Conservation (phyloP, 106 monocot genomes). For the Hemerocallis citrina region DNA sequence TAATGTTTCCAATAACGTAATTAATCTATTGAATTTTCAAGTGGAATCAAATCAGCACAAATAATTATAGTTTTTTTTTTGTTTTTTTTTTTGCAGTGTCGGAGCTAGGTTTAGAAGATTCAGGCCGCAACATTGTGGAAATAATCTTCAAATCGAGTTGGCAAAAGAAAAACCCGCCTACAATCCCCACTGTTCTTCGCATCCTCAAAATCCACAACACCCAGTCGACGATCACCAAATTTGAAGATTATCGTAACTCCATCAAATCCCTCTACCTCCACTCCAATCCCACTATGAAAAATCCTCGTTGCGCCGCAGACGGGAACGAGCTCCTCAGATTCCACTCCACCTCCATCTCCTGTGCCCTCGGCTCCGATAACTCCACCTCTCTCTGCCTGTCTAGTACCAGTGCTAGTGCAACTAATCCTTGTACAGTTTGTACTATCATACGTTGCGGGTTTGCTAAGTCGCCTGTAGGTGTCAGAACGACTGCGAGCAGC, state of each 20-base stretch:
- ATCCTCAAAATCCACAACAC: conserved; percentile 94
- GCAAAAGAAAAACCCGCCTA: conserved; percentile 39
- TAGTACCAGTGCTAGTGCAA: background rate
- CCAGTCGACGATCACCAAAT: conserved; percentile 61
- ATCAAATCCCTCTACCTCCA: conserved; percentile 28
- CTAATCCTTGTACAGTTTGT: conserved; percentile 55
- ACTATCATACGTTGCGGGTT: conserved; percentile 70
- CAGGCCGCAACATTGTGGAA: conserved; percentile 91
- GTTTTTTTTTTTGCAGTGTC: conserved; percentile 81
- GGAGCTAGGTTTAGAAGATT: conserved; percentile 85
- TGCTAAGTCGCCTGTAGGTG: no score
- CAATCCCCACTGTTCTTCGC: conserved; percentile 56
- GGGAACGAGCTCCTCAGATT: conserved; percentile 98
- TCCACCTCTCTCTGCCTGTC: conserved; percentile 53
- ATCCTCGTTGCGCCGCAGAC: conserved; percentile 86
- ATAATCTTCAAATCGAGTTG: conserved; percentile 99
- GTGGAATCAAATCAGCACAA: no score
- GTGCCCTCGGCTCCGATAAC: conserved; percentile 51
- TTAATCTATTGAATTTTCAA: no score
- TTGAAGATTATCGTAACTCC: conserved; percentile 81
- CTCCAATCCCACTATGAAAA: no score
- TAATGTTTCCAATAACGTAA: no score
- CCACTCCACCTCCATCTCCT: conserved; percentile 58
- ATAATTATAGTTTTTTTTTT: no score
- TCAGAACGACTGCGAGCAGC: conserved; percentile 83